phyloP scores from a whole-genome alignment of 2,329 filamentous ascomycete genomes.

The Albophoma yamanashiensis region DNA sequence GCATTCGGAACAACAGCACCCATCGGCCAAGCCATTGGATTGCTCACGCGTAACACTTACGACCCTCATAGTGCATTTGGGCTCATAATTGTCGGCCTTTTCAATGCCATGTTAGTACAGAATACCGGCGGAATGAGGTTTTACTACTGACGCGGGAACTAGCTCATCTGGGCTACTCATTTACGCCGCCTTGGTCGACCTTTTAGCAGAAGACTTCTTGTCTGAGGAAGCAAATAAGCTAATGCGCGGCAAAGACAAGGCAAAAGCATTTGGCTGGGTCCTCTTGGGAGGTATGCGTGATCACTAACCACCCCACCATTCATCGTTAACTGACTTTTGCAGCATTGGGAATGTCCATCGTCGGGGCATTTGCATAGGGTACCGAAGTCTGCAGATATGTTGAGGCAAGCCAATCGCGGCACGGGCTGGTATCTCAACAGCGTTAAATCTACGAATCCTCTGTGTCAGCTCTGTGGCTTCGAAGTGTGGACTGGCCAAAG shows the following conservation, averaged over 20 bases:
- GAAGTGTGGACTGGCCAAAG: neutral
- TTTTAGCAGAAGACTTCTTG: conserved; percentile 55
- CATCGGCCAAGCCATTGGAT: conserved; percentile 53
- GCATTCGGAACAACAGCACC: conserved; percentile 55
- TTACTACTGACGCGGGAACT: conserved; percentile 4
- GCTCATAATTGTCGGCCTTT: conserved; percentile 52
- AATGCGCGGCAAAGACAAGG: conserved; percentile 42
- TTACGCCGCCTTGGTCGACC: conserved; percentile 52
- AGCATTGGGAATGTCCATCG: conserved; percentile 6
- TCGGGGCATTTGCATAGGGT: conserved; percentile 20
- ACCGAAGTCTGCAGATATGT: no score
- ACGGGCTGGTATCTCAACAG: neutral
- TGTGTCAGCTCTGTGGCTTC: neutral
- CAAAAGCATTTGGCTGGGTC: conserved; percentile 39
- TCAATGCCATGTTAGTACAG: conserved; percentile 49
- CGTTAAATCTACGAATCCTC: neutral
- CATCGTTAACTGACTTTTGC: neutral
- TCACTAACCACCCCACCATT: neutral
- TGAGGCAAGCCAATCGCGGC: neutral
- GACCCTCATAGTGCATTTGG: conserved; percentile 54
- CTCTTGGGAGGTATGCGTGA: conserved; percentile 35
- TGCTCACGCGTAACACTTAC: conserved; percentile 44
- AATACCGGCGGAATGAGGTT: neutral
- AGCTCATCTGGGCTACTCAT: conserved; percentile 50
- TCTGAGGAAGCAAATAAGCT: conserved; percentile 42